Evolutionary conservation across 2,329 filamentous ascomycete species (phyloP).

Genomic region (Fusarium burgessii): DNA sequence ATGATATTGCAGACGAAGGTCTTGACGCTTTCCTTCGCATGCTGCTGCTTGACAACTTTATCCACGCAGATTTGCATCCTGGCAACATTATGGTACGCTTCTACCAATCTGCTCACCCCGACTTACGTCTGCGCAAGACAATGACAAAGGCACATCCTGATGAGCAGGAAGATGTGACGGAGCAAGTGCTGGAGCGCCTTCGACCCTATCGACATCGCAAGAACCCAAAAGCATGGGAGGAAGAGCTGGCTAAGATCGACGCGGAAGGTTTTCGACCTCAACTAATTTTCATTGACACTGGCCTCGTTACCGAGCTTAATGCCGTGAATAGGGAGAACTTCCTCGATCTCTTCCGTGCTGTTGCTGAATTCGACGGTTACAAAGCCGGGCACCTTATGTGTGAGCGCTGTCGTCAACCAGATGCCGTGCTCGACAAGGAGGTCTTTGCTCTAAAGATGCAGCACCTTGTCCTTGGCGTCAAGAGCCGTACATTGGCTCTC

Average conservation of each 20-base stretch:
- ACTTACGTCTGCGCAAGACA: constrained; percentile 59
- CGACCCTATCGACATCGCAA: constrained; percentile 75
- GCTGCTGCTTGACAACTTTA: constrained; percentile 96
- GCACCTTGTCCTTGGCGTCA: constrained; percentile 91
- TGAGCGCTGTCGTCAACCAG: constrained; percentile 91
- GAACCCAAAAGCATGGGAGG: constrained; percentile 77
- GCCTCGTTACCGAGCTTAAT: constrained; percentile 94
- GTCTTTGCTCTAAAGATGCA: constrained; percentile 97
- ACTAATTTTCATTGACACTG: constrained; percentile 96
- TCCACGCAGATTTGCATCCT: constrained; percentile 95
- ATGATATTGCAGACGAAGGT: constrained; percentile 94
- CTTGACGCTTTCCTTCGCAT: constrained; percentile 96
- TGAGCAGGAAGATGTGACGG: constrained; percentile 80
- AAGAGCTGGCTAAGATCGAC: constrained; percentile 81
- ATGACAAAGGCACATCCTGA: constrained; percentile 54
- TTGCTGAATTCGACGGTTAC: constrained; percentile 97
- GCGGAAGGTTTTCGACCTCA: constrained; percentile 91
- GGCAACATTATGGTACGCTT: constrained; percentile 99
- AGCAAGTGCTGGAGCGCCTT: constrained; percentile 84
- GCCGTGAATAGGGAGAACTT: constrained; percentile 89
- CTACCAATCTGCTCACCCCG: constrained; percentile 82
- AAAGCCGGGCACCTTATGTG: constrained; percentile 96
- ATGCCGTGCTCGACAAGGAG: constrained; percentile 88
- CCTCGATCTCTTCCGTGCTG: constrained; percentile 92
- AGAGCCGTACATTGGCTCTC: constrained; percentile 88